These are phyloP conservation scores for Closterium sp. DNA, from an alignment of 139 green algal genomes.

Conservation along the genomic window DNA sequence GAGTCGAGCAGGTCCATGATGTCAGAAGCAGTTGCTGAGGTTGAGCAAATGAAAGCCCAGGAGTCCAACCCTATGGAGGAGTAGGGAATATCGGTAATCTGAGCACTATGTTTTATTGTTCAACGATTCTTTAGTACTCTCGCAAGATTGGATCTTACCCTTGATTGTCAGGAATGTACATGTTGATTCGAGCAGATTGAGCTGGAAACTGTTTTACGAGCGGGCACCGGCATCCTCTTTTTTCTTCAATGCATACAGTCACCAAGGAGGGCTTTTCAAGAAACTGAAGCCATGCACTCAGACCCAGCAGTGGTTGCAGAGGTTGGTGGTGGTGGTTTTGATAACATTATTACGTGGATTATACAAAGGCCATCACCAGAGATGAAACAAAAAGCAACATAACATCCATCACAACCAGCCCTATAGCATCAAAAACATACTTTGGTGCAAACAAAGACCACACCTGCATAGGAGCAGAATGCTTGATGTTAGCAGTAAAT, in stretches of 20 bases:
- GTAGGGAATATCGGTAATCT: neutral
- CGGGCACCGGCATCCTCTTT: too few relatives aligned
- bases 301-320: too few relatives aligned
- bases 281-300: neutral
- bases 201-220: too few relatives aligned
- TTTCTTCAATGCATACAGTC: too few relatives aligned
- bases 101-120: too few relatives aligned
- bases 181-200: too few relatives aligned
- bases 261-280: too few relatives aligned
- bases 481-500: neutral
- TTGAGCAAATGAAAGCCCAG: neutral
- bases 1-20: slow-evolving; percentile 13
- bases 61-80: slow-evolving; percentile 15
- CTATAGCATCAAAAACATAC: neutral
- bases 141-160: too few relatives aligned
- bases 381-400: neutral
- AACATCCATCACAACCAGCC: neutral
- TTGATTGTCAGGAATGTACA: too few relatives aligned
- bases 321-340: too few relatives aligned
- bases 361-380: neutral
- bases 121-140: too few relatives aligned
- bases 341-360: neutral
- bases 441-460: neutral
- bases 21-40: slow-evolving; percentile 3
- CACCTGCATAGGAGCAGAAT: neutral